phyloP scores from a whole-genome alignment of 306 rosid genomes.

The Castanea crenata region DNA sequence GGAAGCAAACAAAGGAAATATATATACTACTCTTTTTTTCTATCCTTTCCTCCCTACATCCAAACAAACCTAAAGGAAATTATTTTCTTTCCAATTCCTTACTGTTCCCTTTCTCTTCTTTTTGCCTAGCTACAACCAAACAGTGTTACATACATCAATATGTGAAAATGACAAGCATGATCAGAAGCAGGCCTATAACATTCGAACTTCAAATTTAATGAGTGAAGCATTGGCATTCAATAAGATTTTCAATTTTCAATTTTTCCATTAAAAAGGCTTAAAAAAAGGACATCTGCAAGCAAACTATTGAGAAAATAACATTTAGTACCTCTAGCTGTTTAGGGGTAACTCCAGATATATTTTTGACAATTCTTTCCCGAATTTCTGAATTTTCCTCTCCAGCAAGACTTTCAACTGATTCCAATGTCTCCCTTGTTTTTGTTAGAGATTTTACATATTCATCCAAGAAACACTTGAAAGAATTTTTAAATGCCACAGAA shows the following conservation, averaged over 20 bases:
- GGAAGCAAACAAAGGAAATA: no score
- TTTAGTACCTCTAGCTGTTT: constrained; percentile 75
- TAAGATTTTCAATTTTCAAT: background rate
- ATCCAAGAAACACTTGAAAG: constrained; percentile 57
- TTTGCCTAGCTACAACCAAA: background rate
- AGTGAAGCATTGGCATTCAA: background rate
- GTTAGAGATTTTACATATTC: constrained; percentile 33
- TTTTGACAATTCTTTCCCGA: constrained; percentile 48
- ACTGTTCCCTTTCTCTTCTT: no score
- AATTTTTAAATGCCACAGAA: constrained; percentile 49
- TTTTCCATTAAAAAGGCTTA: background rate
- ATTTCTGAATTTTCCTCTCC: constrained; percentile 28
- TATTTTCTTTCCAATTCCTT: no score
- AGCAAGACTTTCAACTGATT: constrained; percentile 19
- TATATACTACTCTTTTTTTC: no score
- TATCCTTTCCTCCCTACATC: no score
- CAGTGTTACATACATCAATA: background rate
- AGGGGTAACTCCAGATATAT: constrained; percentile 59
- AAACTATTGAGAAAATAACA: constrained; percentile 10
- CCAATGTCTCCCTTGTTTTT: constrained; percentile 26
- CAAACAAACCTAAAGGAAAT: no score
- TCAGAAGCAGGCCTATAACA: background rate
- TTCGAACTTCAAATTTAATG: background rate
- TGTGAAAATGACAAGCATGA: background rate
- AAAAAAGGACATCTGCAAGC: background rate